Evolutionary conservation across 768 basidiomycete species (phyloP), one percentile per base, ranked within the genome.

Genomic region (Amanita brunnescens): DNA sequence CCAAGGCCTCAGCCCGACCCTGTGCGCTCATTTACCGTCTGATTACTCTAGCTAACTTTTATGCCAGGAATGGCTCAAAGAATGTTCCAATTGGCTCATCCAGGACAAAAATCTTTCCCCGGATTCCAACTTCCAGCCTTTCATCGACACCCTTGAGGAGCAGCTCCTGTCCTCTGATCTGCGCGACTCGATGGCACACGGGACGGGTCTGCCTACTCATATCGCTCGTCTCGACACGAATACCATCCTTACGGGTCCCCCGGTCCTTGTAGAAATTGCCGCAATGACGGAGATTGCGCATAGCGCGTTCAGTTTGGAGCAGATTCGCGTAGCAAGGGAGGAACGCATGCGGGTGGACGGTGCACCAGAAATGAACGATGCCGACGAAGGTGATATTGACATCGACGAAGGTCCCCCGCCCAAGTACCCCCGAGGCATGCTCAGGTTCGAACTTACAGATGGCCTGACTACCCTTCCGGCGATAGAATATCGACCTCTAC

Each of bases 271-370:
- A 8, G 85, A 96, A 59, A 76, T 96, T 23, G 66, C 71, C 14
- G 73, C 78, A 12, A 77, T 95, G n/a, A 88, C 81, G 14, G 94
- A 97, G 51, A 83, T 96, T 18, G 89, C 85, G 0, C 69, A 78
- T 39, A 91, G 91, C 57, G 94, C 93, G 0, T 88, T 91, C 60
- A 80, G 72, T 47, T 73, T 96, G 14, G 76, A 85, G 54, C 87
- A 87, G 57, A 76, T 79, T 20, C 75, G 85, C 18, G 73, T 80
- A 48, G 79, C 81, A 10, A 74, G 77, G 14, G 78, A 79, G 54
- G 83, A 86, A 58, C 71, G 90, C 30, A 68, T 78, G 49, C 78
- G 81, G 42, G 75, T 80, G 6, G 83, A 72, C 35, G 67, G 66
- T 12, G 66, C 66, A 32, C 61, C 62, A 12, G 61, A 68, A 34